These are phyloP conservation scores for Silybum marianum DNA, from an alignment of 129 eudicot species.

Conservation along the genomic window DNA sequence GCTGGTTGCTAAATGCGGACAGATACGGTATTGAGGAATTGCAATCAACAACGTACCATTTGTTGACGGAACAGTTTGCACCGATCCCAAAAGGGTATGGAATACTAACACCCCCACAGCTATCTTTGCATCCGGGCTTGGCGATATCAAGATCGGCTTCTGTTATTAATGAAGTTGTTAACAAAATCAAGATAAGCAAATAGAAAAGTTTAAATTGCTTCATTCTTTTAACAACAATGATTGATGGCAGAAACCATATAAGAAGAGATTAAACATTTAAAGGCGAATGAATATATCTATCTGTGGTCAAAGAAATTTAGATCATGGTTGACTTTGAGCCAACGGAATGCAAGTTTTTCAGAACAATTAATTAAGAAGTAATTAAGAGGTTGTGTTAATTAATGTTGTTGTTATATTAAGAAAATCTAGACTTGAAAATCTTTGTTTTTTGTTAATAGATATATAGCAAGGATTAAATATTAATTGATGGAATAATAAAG, in stretches of 20 bases:
- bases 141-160: neutral
- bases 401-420: too few relatives aligned
- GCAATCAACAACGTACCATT: constrained; percentile 7
- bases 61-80: neutral
- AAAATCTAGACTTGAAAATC: too few relatives aligned
- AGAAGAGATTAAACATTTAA: too few relatives aligned
- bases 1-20: neutral
- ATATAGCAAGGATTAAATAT: too few relatives aligned
- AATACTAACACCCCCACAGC: neutral
- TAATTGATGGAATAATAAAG: too few relatives aligned
- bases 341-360: neutral
- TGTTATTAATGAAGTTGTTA: neutral
- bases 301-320: neutral
- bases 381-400: too few relatives aligned
- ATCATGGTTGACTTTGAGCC: neutral
- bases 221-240: neutral
- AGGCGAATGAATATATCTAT: neutral
- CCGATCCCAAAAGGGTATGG: constrained; percentile 12
- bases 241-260: neutral
- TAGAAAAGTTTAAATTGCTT: neutral
- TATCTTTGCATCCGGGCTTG: neutral
- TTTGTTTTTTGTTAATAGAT: too few relatives aligned
- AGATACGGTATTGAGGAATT: neutral
- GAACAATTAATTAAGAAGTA: neutral
- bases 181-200: neutral